phyloP scores from a whole-genome alignment of 1,284 basidiomycete genomes.

The Irpex sp. region DNA sequence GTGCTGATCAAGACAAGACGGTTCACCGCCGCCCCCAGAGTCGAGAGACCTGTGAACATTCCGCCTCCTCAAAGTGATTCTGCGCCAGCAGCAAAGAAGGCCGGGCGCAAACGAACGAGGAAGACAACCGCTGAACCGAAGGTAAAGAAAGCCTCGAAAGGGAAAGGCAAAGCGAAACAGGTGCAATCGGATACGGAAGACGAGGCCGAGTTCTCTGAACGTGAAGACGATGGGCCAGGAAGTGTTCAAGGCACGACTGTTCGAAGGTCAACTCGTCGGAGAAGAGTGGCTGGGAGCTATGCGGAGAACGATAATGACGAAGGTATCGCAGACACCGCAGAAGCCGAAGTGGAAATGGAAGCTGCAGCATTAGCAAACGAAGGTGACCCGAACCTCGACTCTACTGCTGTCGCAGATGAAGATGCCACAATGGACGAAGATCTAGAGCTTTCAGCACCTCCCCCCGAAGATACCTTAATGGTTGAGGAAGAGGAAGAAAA shows the following conservation, averaged over 20 bases:
- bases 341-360: too few relatives aligned
- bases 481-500: slow-evolving; percentile 57
- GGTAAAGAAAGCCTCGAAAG: slow-evolving; percentile 1
- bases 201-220: slow-evolving; percentile 24
- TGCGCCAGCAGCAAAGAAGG: slow-evolving; percentile 13
- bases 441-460: slow-evolving; percentile 14
- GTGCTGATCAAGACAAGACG: slow-evolving; percentile 66
- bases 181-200: slow-evolving; percentile 14
- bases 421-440: slow-evolving; percentile 16
- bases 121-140: slow-evolving; percentile 15
- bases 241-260: background rate
- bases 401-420: background rate
- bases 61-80: slow-evolving; percentile 1
- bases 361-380: slow-evolving; percentile 1
- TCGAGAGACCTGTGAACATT: slow-evolving; percentile 16
- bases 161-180: slow-evolving; percentile 1
- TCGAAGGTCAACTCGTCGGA: slow-evolving; percentile 20
- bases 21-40: slow-evolving; percentile 40
- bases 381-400: slow-evolving; percentile 5
- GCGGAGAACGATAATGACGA: slow-evolving; percentile 20
- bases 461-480: slow-evolving; percentile 13
- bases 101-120: slow-evolving; percentile 16
- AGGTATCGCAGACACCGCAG: background rate
- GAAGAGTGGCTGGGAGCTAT: slow-evolving; percentile 19
- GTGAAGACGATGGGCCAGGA: slow-evolving; percentile 19